Conservation (phyloP, 257 asterid genomes). For the Jacaranda mimosifolia region DNA sequence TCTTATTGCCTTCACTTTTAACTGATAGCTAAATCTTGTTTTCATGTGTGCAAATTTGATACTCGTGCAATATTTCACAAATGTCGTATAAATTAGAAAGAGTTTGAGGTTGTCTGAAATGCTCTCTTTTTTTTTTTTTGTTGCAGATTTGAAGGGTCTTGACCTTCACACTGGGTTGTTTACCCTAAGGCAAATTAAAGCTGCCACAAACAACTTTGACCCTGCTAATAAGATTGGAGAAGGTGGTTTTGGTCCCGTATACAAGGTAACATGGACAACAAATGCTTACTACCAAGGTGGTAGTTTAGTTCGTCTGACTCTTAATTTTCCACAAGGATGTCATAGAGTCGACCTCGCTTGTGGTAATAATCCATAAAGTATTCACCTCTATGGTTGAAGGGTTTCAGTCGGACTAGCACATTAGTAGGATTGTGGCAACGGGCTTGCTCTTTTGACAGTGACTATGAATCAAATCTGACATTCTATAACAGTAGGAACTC, state of each 20-base stretch:
- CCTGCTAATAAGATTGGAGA: conserved; percentile 68
- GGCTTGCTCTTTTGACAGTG: no score
- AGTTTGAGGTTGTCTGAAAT: not conserved
- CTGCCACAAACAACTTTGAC: conserved; percentile 69
- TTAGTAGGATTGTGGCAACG: no score
- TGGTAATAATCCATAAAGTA: no score
- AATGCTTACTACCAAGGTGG: no score
- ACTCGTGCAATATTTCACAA: not conserved
- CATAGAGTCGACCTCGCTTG: no score
- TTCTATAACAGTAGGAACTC: no score
- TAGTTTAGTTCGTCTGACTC: no score
- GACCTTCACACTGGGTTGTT: conserved; percentile 58
- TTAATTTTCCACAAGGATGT: no score
- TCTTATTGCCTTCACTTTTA: not conserved
- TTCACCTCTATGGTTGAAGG: no score
- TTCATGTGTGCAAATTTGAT: not conserved
- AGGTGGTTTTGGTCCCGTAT: conserved; percentile 78
- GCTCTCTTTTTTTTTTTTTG: not conserved
- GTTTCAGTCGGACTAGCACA: no score
- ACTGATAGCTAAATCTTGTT: not conserved
- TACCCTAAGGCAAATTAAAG: conserved; percentile 56
- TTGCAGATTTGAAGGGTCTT: conserved; percentile 55
- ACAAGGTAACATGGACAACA: conserved; percentile 46
- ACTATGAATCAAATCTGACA: no score
- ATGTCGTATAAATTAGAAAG: not conserved